These are phyloP conservation scores for Ophiostoma novo-ulmi DNA, from an alignment of 2,329 filamentous ascomycete genomes.

Conservation along the genomic window DNA sequence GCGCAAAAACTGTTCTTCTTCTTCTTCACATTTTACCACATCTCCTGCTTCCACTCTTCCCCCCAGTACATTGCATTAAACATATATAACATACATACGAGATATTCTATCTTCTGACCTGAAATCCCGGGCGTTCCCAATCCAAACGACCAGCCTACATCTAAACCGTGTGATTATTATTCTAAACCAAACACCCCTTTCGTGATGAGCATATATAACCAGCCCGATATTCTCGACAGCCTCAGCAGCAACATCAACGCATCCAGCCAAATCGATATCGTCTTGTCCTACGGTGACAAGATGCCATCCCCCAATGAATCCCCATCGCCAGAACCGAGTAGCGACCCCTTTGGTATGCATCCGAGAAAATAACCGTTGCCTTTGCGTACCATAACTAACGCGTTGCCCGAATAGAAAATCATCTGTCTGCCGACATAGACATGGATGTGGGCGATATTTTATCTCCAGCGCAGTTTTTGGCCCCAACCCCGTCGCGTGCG, in stretches of 20 bases:
- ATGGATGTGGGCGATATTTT: background rate
- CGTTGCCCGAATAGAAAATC: background rate
- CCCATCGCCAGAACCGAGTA: background rate
- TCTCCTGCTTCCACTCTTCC: too few relatives aligned
- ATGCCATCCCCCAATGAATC: background rate
- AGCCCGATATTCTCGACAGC: background rate
- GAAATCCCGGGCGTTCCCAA: background rate
- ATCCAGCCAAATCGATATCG: background rate
- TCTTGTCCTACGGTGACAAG: background rate
- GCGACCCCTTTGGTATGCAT: background rate
- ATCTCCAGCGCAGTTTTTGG: background rate
- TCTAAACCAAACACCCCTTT: background rate
- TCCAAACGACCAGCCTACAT: background rate
- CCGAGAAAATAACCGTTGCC: too few relatives aligned
- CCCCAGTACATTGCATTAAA: too few relatives aligned
- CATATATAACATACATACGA: too few relatives aligned
- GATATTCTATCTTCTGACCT: too few relatives aligned
- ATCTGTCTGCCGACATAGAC: background rate
- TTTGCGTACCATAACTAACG: background rate
- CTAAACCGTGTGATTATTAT: background rate
- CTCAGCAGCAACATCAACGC: background rate
- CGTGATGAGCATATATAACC: background rate
- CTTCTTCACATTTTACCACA: background rate
- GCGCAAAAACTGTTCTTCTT: background rate
- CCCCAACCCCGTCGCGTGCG: background rate